These are phyloP conservation scores for Euphorbia celastroides DNA, from an alignment of 441 rosid genomes.

Conservation along the genomic window DNA sequence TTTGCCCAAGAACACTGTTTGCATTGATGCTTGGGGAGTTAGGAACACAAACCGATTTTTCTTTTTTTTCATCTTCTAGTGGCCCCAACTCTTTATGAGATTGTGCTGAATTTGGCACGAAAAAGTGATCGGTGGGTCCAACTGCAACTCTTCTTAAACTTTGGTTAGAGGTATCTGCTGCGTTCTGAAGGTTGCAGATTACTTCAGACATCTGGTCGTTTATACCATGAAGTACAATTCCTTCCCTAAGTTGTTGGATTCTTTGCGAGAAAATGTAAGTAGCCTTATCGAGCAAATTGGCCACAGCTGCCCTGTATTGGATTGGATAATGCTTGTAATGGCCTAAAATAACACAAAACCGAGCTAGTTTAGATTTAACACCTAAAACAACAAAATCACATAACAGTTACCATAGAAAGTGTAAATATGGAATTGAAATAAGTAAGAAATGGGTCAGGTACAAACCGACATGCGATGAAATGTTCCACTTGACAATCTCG, in stretches of 20 bases:
- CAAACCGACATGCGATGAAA: constrained; percentile 75
- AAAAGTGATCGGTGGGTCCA: constrained; percentile 79
- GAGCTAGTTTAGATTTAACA: constrained; percentile 5
- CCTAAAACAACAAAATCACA: background rate
- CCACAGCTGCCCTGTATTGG: constrained; percentile 66
- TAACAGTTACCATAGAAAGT: background rate
- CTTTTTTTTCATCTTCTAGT: constrained; percentile 45
- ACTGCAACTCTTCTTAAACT: constrained; percentile 77
- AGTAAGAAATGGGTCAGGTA: constrained; percentile 10
- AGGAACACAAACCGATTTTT: constrained; percentile 33
- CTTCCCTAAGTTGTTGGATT: constrained; percentile 56
- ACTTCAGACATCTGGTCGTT: constrained; percentile 74
- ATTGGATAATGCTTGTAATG: constrained; percentile 73
- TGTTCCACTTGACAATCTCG: constrained; percentile 63
- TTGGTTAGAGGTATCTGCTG: constrained; percentile 82
- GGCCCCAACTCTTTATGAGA: constrained; percentile 38
- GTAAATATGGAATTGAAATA: background rate
- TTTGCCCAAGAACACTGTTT: constrained; percentile 75
- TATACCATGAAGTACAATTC: constrained; percentile 35
- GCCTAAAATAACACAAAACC: constrained; percentile 44
- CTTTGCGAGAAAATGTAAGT: constrained; percentile 44
- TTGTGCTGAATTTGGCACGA: constrained; percentile 61
- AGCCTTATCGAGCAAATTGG: constrained; percentile 63
- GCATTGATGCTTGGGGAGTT: constrained; percentile 62
- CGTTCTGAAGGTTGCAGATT: constrained; percentile 78